Evolutionary conservation across 345 rosid species (phyloP).

Genomic region (Eucalyptus curtisii): DNA sequence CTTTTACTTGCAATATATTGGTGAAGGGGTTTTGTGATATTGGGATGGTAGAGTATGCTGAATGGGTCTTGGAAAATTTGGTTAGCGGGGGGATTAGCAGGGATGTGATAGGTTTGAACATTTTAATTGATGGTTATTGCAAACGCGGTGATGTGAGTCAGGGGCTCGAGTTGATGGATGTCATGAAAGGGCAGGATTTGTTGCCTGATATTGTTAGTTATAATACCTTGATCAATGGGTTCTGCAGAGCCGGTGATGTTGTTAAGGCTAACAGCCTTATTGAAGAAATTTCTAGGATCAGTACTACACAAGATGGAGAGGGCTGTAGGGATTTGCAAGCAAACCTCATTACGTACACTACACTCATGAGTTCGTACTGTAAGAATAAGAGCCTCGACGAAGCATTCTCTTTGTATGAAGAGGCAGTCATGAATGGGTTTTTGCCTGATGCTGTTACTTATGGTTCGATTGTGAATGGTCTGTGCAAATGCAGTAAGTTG

Average conservation of each 20-base stretch:
- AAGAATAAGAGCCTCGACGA: constrained; percentile 46
- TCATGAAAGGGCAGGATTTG: constrained; percentile 32
- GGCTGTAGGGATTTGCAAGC: constrained; percentile 12
- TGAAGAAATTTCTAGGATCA: constrained; percentile 27
- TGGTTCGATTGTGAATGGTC: constrained; percentile 55
- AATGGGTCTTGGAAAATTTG: constrained; percentile 41
- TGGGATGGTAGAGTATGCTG: constrained; percentile 39
- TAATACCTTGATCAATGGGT: constrained; percentile 50
- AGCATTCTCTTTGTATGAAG: constrained; percentile 44
- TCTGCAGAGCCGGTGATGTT: constrained; percentile 50
- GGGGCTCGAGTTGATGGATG: constrained; percentile 22
- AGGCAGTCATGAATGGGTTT: constrained; percentile 41
- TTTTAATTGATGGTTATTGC: constrained; percentile 43
- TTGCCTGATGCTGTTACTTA: constrained; percentile 76
- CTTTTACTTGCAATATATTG: constrained; percentile 57
- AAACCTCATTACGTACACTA: constrained; percentile 57
- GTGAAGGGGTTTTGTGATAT: constrained; percentile 67
- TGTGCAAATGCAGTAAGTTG: constrained; percentile 54
- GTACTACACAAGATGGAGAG: neutral
- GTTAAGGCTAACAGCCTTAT: constrained; percentile 39
- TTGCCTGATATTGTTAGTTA: constrained; percentile 42
- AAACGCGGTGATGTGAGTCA: constrained; percentile 20
- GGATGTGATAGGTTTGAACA: constrained; percentile 39
- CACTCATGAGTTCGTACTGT: constrained; percentile 53
- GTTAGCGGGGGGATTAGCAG: constrained; percentile 20